Evolutionary conservation across 2,329 filamentous ascomycete genomes (phyloP), one percentile per base, ranked within the genome.

Genomic region (Fonsecaea pugnacius): DNA sequence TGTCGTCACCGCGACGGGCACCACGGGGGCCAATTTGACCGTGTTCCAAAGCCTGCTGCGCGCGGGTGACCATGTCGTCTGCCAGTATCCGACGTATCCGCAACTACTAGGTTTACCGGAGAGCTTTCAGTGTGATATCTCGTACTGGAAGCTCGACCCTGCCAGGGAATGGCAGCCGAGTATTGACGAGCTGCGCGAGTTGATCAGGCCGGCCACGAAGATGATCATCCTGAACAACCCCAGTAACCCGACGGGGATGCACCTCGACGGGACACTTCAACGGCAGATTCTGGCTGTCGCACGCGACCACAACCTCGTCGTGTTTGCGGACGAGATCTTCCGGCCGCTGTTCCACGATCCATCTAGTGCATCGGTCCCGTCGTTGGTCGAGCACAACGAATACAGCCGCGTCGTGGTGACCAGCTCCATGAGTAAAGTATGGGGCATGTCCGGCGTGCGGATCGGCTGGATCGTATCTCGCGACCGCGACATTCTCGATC

Each of bases 11-110:
- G 91, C 91, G 0, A 86, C 89, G 24, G 92, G 92, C 6, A 91
- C 91, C 10, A 96, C 96, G 55, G 84, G 86, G 2, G 92, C 91
- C 24, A 96, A 96, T 73, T 91, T 91, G 70, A 78, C 95, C 14
- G 79, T 88, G 2, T 84, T 94, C 7, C 94, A 93, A 75, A 82
- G 88, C 0, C 81, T 95, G 4, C 74, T 95, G 2, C 85, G 55
- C 85, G 0, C 85, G 0, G 89, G 87, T 0, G 91, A 96, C 73
- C 92, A 96, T 80, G 90, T 94, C 55, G 84, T 96, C 64, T 94
- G 91, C 71, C 89, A 94, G 62, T 91, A 92, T 74, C 92, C 92
- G 10, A 94, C 91, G 0, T 96, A 95, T 72, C 91, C 95, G 74
- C 91, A 95, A 71, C 83, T 96, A 1, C 94, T 94, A 72, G 82